Evolutionary conservation across 1,284 basidiomycete species (phyloP), one percentile per base, ranked within the genome.

Genomic region (Trichosporon sp.): DNA sequence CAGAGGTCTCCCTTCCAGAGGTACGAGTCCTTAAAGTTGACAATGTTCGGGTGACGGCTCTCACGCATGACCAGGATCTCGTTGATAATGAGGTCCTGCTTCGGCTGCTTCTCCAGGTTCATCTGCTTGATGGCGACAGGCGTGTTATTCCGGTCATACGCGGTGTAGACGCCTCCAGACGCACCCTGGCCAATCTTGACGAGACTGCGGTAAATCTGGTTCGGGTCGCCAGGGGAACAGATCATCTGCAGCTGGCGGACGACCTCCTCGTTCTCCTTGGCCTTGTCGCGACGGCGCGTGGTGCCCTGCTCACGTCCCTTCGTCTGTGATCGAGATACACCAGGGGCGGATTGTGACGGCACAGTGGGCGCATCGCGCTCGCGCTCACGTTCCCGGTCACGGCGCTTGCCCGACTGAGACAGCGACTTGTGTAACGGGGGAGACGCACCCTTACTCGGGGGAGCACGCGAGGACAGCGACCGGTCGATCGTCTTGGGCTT

Each of bases 91-190:
- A 99, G 88, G 81, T 99, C 96, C 85, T 98, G 98, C 88, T 99
- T 99, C 43, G 96, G 97, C 83, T 99, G 97, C 86, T 98, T 98
- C 84, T 98, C 95, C 40, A 99, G 88, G 86, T 99, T 96, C 97
- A 99, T 99, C 85, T 99, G 96, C 85, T 99, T 99, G 88, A 99
- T 99, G 37, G 97, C 97, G 37, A 99, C 97, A 4, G 91, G 92
- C 63, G 93, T 79, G 83, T 96, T 96, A 35, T 92, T 93, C 63
- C 94, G 95, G 85, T 98, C 95, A 80, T 98, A 97, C 14, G 96
- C 96, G 4, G 96, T 98, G 85, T 97, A 99, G 1, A 99, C 96
- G 72, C 96, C 96, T 65, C 97, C 97, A 16, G 94, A 97, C 2
- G 97, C 96, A 75, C 96, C 96, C 82, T 98, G 96, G 61, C 96